Base-by-base conservation (phyloP, 1,284 basidiomycete genomes). In the Cystobasidium sp. region DNA sequence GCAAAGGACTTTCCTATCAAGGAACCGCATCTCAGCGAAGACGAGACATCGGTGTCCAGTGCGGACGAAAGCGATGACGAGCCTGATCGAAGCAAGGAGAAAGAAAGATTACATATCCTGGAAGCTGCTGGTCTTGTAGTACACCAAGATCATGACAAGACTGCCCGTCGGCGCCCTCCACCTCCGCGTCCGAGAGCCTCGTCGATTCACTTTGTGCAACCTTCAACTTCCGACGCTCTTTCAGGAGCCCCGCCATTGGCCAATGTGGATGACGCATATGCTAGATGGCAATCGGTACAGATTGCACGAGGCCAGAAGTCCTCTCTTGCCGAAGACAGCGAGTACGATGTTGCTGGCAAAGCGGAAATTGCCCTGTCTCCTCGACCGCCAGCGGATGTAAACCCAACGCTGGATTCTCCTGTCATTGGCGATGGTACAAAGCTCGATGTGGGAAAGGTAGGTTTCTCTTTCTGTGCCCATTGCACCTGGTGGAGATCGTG, bases 61-160 rank as follows among this genome's bases (percentile, higher is more conserved):
- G 47, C 22, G 20, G 43, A 47, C 3, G 75, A 65, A 61, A 77
- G 62, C 51, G 78, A 76, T 22, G 78, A 78, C 14, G 80, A 78
- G 39, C 81, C 80, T 18, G 80, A 78, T 18, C 86, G 77, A 87
- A 88, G 41, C 87, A 92, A 37, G 55, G 92, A 90, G 74, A 84
- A 86, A 20, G 93, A 95, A 81, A 85, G 93, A 41, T 87, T 89
- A 77, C 86, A 90, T 31, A 91, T 96, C 9, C 84, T 97, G 16
- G 89, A 93, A 80, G 92, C 92, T 0, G 93, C 93, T 0, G 95
- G 95, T 0, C 84, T 97, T 47, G 88, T 94, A 72, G 86, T 96
- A 64, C 88, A 89, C 9, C 82, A 51, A 64, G 41, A 37, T 24
- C 85, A 86, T 75, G 81, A 83, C 67, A 82, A 85, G 31, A 39